Evolutionary conservation across 495 filamentous ascomycete genomes (phyloP).

Genomic region (Hypoxylon subgilvum): DNA sequence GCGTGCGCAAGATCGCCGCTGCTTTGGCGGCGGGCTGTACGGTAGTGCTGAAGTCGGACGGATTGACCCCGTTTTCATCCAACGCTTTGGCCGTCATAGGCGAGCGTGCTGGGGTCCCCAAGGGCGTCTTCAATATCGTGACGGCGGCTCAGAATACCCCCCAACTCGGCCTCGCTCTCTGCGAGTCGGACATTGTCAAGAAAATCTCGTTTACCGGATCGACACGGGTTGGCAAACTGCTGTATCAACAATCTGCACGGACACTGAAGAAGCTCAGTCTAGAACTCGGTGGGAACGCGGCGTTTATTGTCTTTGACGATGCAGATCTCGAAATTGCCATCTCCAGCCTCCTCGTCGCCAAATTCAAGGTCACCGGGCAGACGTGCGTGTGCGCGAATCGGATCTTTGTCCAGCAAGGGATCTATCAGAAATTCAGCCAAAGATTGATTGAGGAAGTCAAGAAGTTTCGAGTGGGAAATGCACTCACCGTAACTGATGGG

Average conservation of each 20-base stretch:
- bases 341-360: constrained; percentile 73
- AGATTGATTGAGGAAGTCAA: constrained; percentile 77
- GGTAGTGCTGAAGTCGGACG: constrained; percentile 81
- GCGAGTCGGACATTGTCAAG: constrained; percentile 71
- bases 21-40: constrained; percentile 79
- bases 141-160: constrained; percentile 75
- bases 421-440: constrained; percentile 77
- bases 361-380: constrained; percentile 88
- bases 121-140: constrained; percentile 83
- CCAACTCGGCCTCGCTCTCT: constrained; percentile 73
- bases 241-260: constrained; percentile 80
- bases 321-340: constrained; percentile 81
- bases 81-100: constrained; percentile 84
- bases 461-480: constrained; percentile 76
- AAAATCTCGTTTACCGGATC: constrained; percentile 92
- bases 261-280: constrained; percentile 88
- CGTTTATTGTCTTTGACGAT: constrained; percentile 93
- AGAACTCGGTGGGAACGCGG: constrained; percentile 89
- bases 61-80: constrained; percentile 84
- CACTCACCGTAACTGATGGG: constrained; percentile 71
- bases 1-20: constrained; percentile 85
- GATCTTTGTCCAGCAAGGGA: constrained; percentile 78
- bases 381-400: constrained; percentile 92
- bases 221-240: constrained; percentile 82
- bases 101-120: constrained; percentile 81